phyloP scores from a whole-genome alignment of 1,139 yeast genomes.

The Geotrichum bryndzae region DNA sequence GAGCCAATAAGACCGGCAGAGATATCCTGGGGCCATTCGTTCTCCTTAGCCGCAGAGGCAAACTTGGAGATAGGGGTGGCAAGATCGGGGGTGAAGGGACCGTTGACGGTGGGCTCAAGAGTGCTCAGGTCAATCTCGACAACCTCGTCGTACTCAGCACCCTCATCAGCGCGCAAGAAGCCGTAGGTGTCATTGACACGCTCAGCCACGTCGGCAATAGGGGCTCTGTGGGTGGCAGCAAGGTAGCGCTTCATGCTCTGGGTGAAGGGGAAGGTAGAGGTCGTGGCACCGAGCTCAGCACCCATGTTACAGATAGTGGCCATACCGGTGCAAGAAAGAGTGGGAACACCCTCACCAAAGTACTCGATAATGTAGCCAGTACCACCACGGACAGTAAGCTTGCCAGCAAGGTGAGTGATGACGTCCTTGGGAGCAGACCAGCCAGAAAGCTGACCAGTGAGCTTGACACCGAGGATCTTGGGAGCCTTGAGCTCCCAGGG shows the following conservation, averaged over 20 bases:
- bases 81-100: slow-evolving; percentile 93
- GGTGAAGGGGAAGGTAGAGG: slow-evolving; percentile 93
- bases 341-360: slow-evolving; percentile 86
- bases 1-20: slow-evolving; percentile 92
- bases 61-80: slow-evolving; percentile 77
- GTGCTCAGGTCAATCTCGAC: slow-evolving; percentile 69
- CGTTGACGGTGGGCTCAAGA: slow-evolving; percentile 86
- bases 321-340: slow-evolving; percentile 95
- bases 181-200: slow-evolving; percentile 37
- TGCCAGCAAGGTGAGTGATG: slow-evolving; percentile 83
- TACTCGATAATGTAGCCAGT: slow-evolving; percentile 94
- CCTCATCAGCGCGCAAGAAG: slow-evolving; percentile 71
- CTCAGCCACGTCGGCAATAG: slow-evolving; percentile 71
- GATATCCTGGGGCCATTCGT: slow-evolving; percentile 66
- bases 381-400: slow-evolving; percentile 92
- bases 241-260: slow-evolving; percentile 79
- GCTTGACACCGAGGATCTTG: slow-evolving; percentile 80
- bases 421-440: slow-evolving; percentile 98
- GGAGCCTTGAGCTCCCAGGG: slow-evolving; percentile 99
- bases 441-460: slow-evolving; percentile 78
- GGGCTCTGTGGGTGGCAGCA: slow-evolving; percentile 71
- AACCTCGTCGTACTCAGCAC: slow-evolving; percentile 76
- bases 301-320: slow-evolving; percentile 99
- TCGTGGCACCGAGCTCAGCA: slow-evolving; percentile 98
- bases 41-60: slow-evolving; percentile 54